Conservation (phyloP, 2,329 filamentous ascomycete genomes). For the Nemania sp. region DNA sequence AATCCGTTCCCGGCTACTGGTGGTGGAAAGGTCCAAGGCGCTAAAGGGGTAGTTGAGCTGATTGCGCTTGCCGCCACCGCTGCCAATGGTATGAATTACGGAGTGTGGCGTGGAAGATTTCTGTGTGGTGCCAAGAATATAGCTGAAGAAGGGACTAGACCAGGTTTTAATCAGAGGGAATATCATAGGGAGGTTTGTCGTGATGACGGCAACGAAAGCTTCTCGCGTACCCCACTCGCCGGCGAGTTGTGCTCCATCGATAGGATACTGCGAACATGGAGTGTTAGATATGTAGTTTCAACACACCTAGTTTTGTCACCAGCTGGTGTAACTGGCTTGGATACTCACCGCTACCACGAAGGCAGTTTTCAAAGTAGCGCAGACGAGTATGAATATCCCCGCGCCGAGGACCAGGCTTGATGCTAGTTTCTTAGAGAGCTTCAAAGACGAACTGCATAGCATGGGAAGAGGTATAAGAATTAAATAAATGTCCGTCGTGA, state of each 20-base stretch:
- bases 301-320: too few species aligned
- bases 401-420: slow-evolving; percentile 45
- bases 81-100: slow-evolving; percentile 9
- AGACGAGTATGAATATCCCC: slow-evolving; percentile 48
- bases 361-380: slow-evolving; percentile 45
- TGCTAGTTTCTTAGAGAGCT: slow-evolving; percentile 44
- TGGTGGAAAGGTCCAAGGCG: slow-evolving; percentile 1
- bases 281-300: not conserved
- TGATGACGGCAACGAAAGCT: slow-evolving; percentile 50
- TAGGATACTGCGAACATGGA: slow-evolving; percentile 41
- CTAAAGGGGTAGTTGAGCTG: not conserved
- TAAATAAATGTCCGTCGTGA: slow-evolving; percentile 62
- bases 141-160: slow-evolving; percentile 41
- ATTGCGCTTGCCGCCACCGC: slow-evolving; percentile 12
- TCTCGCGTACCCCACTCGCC: slow-evolving; percentile 51
- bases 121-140: slow-evolving; percentile 7
- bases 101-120: not conserved
- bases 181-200: slow-evolving; percentile 51
- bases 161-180: slow-evolving; percentile 50
- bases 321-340: too few species aligned
- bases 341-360: slow-evolving; percentile 44
- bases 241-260: slow-evolving; percentile 47
- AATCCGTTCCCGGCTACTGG: slow-evolving; percentile 15
- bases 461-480: slow-evolving; percentile 63
- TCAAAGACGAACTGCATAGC: slow-evolving; percentile 46